phyloP scores from a whole-genome alignment of 805 yeast genomes.

The Ogataea wickerhamii region DNA sequence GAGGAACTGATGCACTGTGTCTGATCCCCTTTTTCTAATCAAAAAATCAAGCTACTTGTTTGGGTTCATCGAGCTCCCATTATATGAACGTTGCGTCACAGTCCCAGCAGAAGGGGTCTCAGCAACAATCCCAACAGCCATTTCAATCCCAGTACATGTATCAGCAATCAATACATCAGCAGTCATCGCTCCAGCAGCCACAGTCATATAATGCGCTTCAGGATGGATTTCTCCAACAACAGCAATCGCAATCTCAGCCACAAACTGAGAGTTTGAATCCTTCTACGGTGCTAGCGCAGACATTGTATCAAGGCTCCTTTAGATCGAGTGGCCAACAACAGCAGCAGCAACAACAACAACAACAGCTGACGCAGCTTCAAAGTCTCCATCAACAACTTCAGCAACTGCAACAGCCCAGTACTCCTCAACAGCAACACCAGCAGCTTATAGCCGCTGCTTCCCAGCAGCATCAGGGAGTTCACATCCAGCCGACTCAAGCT shows the following conservation, averaged over 20 bases:
- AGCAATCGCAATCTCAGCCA: constrained; percentile 20
- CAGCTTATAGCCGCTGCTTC: constrained; percentile 21
- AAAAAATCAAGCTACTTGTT: not conserved
- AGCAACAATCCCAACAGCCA: constrained; percentile 18
- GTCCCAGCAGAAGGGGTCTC: constrained; percentile 15
- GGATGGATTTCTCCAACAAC: constrained; percentile 24
- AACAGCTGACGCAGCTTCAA: constrained; percentile 25
- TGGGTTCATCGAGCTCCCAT: not conserved
- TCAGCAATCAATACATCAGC: constrained; percentile 14
- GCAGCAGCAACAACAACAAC: constrained; percentile 26
- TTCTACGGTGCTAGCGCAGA: constrained; percentile 37
- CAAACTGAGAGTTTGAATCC: constrained; percentile 31
- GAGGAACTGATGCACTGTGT: not conserved
- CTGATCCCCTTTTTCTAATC: constrained; percentile 2
- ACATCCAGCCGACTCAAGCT: constrained; percentile 25
- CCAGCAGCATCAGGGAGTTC: constrained; percentile 19
- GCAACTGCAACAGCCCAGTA: constrained; percentile 27
- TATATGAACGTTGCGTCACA: constrained; percentile 18
- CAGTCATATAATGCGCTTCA: constrained; percentile 19
- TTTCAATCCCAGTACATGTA: constrained; percentile 14
- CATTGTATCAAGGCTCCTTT: constrained; percentile 39
- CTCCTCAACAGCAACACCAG: constrained; percentile 24
- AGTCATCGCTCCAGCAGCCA: too few relatives aligned
- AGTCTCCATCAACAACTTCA: constrained; percentile 25
- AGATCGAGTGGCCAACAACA: constrained; percentile 25